Evolutionary conservation across 441 rosid genomes (phyloP).

Genomic region (Eutrema salsugineum): DNA sequence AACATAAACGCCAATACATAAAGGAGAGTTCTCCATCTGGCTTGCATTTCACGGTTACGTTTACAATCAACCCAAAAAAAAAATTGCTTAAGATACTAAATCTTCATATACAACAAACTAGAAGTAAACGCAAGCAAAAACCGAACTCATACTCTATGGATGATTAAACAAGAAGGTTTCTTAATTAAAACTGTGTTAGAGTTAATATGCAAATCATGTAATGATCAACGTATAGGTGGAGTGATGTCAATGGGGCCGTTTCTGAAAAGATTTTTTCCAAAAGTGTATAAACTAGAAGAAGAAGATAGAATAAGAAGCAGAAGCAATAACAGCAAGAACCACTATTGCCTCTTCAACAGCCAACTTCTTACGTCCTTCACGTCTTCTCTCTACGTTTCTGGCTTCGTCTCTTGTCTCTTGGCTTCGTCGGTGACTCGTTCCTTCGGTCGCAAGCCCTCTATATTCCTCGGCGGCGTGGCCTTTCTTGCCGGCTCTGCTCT

Average conservation of each 20-base stretch:
- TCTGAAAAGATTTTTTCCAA: conserved; percentile 45
- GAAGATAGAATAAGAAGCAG: conserved; percentile 28
- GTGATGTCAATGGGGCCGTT: conserved; percentile 70
- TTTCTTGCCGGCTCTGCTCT: conserved; percentile 53
- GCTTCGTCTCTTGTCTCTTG: conserved; percentile 40
- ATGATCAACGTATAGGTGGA: conserved; percentile 42
- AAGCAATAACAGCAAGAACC: conserved; percentile 38
- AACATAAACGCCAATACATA: background rate
- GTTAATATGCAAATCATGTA: background rate
- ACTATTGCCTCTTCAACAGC: conserved; percentile 56
- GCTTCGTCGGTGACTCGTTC: conserved; percentile 45
- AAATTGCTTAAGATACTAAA: no score
- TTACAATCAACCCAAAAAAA: no score
- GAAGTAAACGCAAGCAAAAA: background rate
- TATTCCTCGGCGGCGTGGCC: conserved; percentile 42
- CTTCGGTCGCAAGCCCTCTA: conserved; percentile 53
- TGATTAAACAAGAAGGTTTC: background rate
- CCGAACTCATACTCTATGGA: background rate
- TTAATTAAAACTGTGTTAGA: background rate
- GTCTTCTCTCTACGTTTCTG: conserved; percentile 54
- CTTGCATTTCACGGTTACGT: no score
- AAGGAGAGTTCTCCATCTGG: no score
- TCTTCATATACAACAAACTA: no score
- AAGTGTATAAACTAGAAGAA: conserved; percentile 39
- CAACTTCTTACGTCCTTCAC: conserved; percentile 53